Evolutionary conservation across 73 alveolate genomes (phyloP), one percentile per base, ranked within the genome.

Genomic region (Paramecium caudatum): DNA sequence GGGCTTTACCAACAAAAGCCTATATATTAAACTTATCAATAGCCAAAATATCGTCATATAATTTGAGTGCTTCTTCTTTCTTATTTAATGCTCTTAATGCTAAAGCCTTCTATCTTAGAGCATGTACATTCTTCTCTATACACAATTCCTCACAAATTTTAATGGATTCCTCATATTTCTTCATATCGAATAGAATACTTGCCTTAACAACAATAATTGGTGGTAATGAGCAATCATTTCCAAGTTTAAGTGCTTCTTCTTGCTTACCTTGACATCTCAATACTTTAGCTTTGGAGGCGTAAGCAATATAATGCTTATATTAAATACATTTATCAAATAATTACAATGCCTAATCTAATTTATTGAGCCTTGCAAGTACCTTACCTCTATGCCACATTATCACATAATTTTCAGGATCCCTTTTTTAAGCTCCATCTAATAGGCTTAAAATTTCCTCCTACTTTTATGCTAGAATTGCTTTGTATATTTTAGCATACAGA

Each of bases 331-430:
- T 13, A n/a, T 74, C 88, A 21, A 74, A 74, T 23, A 41, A 74
- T 39, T 43, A 19, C 7, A 74, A 21, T 5, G 88, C 62, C 10
- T 74, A 37, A 41, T 74, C 69, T 17, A 74, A 74, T 74, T 74
- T 74, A 15, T 74, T 37, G 25, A 74, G 19, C 43, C 88, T 74
- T 5, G 16, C 17, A 5, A 74, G 19, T 15, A 43, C 46, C 32
- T 74, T 74, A 39, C 88, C 88, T 45, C 47, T 41, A 16, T n/a
- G 17, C 88, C 88, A 74, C 6, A 27, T 27, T 16, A 74, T 19
- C 10, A 74, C 69, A 15, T 74, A 74, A 45, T 74, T 74, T 15
- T 74, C 68, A 9, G 88, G 88, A 15, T 74, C 88, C 17, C 39
- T 15, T 23, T 74, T 74, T 74, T 27, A 27, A 3, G 47, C 88